These are phyloP conservation scores for Nyssa sinensis DNA, from an alignment of 148 eudicot species.

Conservation along the genomic window DNA sequence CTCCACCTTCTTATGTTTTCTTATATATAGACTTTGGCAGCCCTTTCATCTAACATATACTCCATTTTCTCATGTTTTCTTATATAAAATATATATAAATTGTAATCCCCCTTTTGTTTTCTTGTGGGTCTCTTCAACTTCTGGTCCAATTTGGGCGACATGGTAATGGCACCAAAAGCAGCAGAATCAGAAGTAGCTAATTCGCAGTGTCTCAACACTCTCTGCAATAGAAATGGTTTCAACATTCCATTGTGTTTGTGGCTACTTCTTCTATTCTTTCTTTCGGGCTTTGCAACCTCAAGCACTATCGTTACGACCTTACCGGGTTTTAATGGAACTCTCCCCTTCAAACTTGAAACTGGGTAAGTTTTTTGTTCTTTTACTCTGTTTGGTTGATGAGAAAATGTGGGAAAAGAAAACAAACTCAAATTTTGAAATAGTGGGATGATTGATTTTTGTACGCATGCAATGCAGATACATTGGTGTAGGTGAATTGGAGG, in stretches of 20 bases:
- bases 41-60: too few relatives aligned
- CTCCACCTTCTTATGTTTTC: too few relatives aligned
- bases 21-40: too few relatives aligned
- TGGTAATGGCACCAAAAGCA: not conserved
- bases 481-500: slow-evolving; percentile 22
- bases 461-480: slow-evolving; percentile 8
- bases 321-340: slow-evolving; percentile 7
- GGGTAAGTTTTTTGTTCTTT: not conserved
- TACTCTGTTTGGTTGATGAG: too few relatives aligned
- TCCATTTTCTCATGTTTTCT: too few relatives aligned
- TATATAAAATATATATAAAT: too few relatives aligned
- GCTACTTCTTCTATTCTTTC: not conserved
- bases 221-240: not conserved
- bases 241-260: not conserved
- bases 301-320: not conserved
- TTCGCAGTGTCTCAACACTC: not conserved
- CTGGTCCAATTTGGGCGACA: too few relatives aligned
- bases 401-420: not conserved
- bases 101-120: too few relatives aligned
- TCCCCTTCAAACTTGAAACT: not conserved
- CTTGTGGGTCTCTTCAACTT: too few relatives aligned
- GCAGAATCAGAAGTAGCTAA: not conserved
- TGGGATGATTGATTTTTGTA: too few relatives aligned
- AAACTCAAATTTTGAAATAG: not conserved
- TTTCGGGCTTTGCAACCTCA: not conserved